Conservation (phyloP, 345 rosid genomes). For the Pistacia vera region DNA sequence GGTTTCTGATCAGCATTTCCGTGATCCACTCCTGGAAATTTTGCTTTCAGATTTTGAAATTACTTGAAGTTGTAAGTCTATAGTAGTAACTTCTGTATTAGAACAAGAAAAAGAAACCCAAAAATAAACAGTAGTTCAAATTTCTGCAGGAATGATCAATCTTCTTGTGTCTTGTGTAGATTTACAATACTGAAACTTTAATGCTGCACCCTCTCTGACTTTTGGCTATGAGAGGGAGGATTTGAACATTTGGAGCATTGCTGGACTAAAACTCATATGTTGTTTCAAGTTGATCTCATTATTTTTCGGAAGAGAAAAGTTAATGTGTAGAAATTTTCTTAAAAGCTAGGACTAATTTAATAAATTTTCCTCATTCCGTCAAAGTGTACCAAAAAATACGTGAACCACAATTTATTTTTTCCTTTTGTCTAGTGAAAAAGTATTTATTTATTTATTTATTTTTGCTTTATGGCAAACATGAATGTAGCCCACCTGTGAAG, state of each 20-base stretch:
- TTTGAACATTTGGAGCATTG: background rate
- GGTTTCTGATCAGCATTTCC: background rate
- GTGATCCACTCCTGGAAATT: background rate
- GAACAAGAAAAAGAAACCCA: background rate
- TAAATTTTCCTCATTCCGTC: no score
- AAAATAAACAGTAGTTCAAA: background rate
- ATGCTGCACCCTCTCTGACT: background rate
- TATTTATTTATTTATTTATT: background rate
- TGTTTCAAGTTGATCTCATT: background rate
- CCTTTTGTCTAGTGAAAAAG: background rate
- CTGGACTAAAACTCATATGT: background rate
- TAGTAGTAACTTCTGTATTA: background rate
- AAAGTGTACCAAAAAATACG: no score
- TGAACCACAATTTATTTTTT: background rate
- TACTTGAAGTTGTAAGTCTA: conserved; percentile 1
- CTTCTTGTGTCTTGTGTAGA: background rate
- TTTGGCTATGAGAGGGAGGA: background rate
- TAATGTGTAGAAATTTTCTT: background rate
- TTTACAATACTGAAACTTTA: background rate
- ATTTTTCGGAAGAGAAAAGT: background rate
- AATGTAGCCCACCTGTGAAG: background rate
- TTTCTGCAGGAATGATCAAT: background rate
- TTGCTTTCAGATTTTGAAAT: background rate
- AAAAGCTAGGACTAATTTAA: background rate
- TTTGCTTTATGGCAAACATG: background rate